Conservation (phyloP, 108 stramenopile species). For the Cyclotella baltica region DNA sequence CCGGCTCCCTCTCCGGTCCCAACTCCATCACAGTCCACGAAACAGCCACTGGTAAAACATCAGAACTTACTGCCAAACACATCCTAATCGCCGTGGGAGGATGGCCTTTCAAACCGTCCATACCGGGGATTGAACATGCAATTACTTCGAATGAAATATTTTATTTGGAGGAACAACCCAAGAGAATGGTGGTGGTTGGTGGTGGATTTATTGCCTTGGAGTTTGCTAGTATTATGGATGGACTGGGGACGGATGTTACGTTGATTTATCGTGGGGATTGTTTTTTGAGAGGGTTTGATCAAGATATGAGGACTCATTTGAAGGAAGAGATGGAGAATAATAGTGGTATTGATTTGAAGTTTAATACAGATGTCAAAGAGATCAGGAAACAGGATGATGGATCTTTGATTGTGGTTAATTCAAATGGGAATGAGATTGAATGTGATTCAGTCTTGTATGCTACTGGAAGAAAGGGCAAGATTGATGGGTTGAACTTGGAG, state of each 20-base stretch:
- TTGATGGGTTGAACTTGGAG: slow-evolving; percentile 73
- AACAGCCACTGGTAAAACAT: slow-evolving; percentile 41
- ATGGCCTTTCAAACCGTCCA: slow-evolving; percentile 72
- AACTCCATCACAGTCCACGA: slow-evolving; percentile 26
- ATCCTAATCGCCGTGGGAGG: slow-evolving; percentile 89
- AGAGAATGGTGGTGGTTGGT: slow-evolving; percentile 85
- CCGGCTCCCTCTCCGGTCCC: slow-evolving; percentile 28
- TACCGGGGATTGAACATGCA: slow-evolving; percentile 85
- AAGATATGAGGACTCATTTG: slow-evolving; percentile 66
- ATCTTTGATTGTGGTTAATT: slow-evolving; percentile 62
- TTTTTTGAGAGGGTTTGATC: slow-evolving; percentile 81
- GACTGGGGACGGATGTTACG: slow-evolving; percentile 84
- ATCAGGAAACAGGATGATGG: slow-evolving; percentile 63
- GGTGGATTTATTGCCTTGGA: slow-evolving; percentile 95
- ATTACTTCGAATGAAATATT: slow-evolving; percentile 90
- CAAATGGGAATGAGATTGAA: slow-evolving; percentile 62
- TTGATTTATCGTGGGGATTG: slow-evolving; percentile 80
- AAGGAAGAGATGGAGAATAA: slow-evolving; percentile 72
- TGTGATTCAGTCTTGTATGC: slow-evolving; percentile 79
- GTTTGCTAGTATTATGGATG: slow-evolving; percentile 90
- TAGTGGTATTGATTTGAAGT: slow-evolving; percentile 65
- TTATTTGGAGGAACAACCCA: slow-evolving; percentile 84
- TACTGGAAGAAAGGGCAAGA: slow-evolving; percentile 76
- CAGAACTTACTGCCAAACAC: slow-evolving; percentile 71
- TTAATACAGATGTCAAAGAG: slow-evolving; percentile 71